These are phyloP conservation scores for Candida ortonii DNA, from an alignment of 805 yeast genomes.

Conservation along the genomic window DNA sequence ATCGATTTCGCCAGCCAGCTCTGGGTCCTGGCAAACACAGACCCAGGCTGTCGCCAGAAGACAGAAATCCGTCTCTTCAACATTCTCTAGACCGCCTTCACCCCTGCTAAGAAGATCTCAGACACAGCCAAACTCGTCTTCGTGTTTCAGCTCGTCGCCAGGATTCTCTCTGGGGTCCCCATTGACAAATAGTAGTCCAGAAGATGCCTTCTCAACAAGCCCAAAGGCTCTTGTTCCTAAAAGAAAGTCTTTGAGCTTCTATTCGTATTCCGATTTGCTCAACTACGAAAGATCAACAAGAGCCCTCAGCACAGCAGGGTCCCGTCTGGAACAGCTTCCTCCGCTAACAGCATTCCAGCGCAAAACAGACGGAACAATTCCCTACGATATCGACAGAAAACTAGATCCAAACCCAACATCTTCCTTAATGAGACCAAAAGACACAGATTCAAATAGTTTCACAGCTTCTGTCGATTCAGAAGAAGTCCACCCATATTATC, in stretches of 20 bases:
- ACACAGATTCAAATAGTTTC: too few species aligned
- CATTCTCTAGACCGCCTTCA: slow-evolving; percentile 5
- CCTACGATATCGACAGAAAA: too few species aligned
- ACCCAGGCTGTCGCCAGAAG: background rate
- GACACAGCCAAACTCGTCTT: slow-evolving; percentile 3
- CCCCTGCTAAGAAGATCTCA: slow-evolving; percentile 9
- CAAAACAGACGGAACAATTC: too few species aligned
- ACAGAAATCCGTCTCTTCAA: background rate
- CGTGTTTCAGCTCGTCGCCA: slow-evolving; percentile 5
- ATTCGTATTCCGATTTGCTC: slow-evolving; percentile 32
- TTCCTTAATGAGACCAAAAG: too few species aligned
- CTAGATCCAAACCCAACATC: too few species aligned
- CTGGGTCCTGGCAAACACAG: slow-evolving; percentile 2
- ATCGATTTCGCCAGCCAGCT: slow-evolving; percentile 2
- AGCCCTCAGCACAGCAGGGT: slow-evolving; percentile 12
- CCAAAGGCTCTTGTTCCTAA: too few species aligned
- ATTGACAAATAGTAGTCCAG: background rate
- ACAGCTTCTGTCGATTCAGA: too few species aligned
- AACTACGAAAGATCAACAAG: slow-evolving; percentile 25
- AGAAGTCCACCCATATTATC: too few species aligned
- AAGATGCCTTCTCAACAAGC: slow-evolving; percentile 1
- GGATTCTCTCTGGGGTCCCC: too few species aligned
- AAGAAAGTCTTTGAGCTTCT: slow-evolving; percentile 32
- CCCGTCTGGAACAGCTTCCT: background rate
- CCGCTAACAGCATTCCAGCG: background rate